phyloP scores from a whole-genome alignment of 108 stramenopile genomes.

The Discostella pseudostelligera region DNA sequence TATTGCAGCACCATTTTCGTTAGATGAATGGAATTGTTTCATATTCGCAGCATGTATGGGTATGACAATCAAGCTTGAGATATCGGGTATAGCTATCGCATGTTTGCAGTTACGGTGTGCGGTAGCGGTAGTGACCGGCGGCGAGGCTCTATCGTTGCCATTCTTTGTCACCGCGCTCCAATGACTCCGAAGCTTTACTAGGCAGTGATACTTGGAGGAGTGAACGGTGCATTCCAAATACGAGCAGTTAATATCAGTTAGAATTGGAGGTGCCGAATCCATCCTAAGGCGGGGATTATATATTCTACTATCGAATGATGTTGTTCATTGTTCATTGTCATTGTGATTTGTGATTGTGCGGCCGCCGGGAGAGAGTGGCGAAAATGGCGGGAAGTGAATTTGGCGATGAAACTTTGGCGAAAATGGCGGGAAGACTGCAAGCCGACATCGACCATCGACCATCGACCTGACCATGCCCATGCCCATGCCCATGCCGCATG shows the following conservation, averaged over 20 bases:
- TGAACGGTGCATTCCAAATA: slow-evolving; percentile 40
- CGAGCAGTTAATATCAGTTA: slow-evolving; percentile 25
- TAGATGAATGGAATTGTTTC: not conserved
- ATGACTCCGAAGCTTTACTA: slow-evolving; percentile 25
- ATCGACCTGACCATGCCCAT: too few species aligned
- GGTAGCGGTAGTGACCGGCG: not conserved
- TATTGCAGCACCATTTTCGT: slow-evolving; percentile 6
- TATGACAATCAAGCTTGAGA: slow-evolving; percentile 28
- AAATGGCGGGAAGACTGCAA: too few species aligned
- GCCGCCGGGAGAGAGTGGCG: too few species aligned
- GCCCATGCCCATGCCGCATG: too few species aligned
- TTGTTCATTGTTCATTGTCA: too few species aligned
- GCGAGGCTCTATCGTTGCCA: not conserved
- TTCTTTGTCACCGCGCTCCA: not conserved
- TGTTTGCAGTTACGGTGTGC: not conserved
- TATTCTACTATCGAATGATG: not conserved
- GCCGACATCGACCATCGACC: too few species aligned
- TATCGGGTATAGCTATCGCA: slow-evolving; percentile 21
- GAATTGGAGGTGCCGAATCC: slow-evolving; percentile 23
- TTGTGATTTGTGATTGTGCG: too few species aligned
- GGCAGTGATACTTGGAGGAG: slow-evolving; percentile 32
- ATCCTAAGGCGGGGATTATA: too few species aligned
- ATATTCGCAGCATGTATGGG: slow-evolving; percentile 18
- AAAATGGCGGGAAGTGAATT: too few species aligned
- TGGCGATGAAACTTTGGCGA: too few species aligned